Evolutionary conservation across 208 protist species (phyloP).

Genomic region (Trypanosoma vivax): DNA sequence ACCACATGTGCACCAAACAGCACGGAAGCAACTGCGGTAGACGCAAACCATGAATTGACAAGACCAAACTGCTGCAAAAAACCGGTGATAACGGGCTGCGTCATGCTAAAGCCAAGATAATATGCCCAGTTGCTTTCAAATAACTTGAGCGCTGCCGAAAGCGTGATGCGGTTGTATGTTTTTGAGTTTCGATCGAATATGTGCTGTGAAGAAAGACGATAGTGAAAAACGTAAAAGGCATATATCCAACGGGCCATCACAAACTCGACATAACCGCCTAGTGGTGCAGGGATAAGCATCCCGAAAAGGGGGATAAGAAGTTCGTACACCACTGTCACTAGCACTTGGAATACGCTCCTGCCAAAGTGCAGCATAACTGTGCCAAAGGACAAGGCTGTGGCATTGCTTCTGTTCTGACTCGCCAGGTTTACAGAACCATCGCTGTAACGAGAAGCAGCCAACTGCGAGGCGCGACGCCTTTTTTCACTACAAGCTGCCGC

Average conservation of each 20-base stretch:
- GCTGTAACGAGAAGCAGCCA: background rate
- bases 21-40: slow-evolving; percentile 44
- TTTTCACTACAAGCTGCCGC: slow-evolving; percentile 12
- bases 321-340: slow-evolving; percentile 50
- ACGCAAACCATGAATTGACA: slow-evolving; percentile 19
- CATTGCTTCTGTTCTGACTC: background rate
- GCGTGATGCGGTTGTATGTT: slow-evolving; percentile 3
- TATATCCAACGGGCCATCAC: slow-evolving; percentile 60
- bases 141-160: slow-evolving; percentile 32
- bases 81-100: slow-evolving; percentile 27
- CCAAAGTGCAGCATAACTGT: slow-evolving; percentile 20
- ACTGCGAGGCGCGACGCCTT: background rate
- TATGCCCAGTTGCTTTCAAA: slow-evolving; percentile 61
- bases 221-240: slow-evolving; percentile 72
- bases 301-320: slow-evolving; percentile 15
- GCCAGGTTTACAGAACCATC: background rate
- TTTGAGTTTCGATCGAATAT: slow-evolving; percentile 7
- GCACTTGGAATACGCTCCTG: slow-evolving; percentile 45
- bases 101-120: slow-evolving; percentile 51
- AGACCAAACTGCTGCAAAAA: slow-evolving; percentile 17
- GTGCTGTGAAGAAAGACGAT: slow-evolving; percentile 32
- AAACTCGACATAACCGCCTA: slow-evolving; percentile 15
- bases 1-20: slow-evolving; percentile 54
- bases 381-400: slow-evolving; percentile 2
- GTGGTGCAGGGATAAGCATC: slow-evolving; percentile 10